Evolutionary conservation across 208 protist species (phyloP), one percentile per base, ranked within the genome.

Genomic region (Crithidia thermophila): DNA sequence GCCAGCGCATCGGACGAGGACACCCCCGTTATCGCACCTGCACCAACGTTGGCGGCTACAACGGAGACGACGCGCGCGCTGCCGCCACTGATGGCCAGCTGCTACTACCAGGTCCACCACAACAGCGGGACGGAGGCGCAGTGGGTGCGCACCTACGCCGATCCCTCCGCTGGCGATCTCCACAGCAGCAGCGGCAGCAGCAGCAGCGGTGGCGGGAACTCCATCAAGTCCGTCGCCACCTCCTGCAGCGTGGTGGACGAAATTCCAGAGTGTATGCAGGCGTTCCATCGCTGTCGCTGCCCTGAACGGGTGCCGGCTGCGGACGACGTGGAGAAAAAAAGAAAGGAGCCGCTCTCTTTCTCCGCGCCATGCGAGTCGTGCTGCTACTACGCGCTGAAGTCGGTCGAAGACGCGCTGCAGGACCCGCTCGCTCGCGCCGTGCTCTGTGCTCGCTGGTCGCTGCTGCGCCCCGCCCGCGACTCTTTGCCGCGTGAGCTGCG

Each of bases 401-500:
- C 40, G 8, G 33, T 42, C 9, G 58, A 60, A 30, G 46, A 21
- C 37, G 49, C 60, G 13, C 23, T 56, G 25, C 4, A 14, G 13
- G 30, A 21, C 21, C 20, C 40, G 10, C 47, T 18, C 10, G 34
- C 3, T 23, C 30, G 21, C 36, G 40, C 20, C 25, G 66, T 57
- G 36, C 39, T 72, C 47, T 28, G 31, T 14, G 21, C 14, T 6
- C 66, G 66, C 18, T 72, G 66, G 66, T 3, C 16, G 10, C 50
- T 57, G 30, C 36, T 59, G 61, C 34, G 7, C 43, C 56, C 42
- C 11, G 67, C 61, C 25, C 62, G 55, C 10, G 28, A 58, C 7
- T 28, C 67, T 50, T 68, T 77, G 49, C 71, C 71, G 4, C 45
- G 56, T 6, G 56, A 69, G 18, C 56, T 77, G 10, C 71, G 71